phyloP scores from a whole-genome alignment of 495 filamentous ascomycete species.

The Durotheca rogersii region DNA sequence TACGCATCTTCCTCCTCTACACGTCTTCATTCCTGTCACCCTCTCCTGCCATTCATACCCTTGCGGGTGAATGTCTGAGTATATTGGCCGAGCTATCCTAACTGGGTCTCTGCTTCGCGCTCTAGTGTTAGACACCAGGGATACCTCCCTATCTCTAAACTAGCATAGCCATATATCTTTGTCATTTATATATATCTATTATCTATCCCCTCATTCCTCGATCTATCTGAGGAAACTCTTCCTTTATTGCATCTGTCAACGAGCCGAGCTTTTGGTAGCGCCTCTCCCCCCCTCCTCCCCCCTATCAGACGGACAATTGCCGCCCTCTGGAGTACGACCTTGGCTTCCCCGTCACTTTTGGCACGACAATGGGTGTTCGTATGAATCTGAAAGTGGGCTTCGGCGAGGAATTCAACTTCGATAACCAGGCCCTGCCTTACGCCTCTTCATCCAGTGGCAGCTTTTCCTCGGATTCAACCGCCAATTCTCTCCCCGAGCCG shows the following conservation, averaged over 20 bases:
- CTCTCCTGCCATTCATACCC: constrained; percentile 33
- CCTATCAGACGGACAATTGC: constrained; percentile 13
- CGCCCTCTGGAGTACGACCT: constrained; percentile 11
- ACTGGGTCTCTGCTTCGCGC: constrained; percentile 24
- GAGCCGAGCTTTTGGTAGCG: constrained; percentile 6
- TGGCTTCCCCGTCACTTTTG: constrained; percentile 1
- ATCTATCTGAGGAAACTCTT: constrained; percentile 13
- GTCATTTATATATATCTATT: constrained; percentile 32
- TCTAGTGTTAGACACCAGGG: constrained; percentile 20
- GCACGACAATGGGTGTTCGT: constrained; percentile 23
- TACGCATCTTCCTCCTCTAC: constrained; percentile 29
- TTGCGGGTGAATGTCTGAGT: constrained; percentile 32
- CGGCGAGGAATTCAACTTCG: constrained; percentile 31
- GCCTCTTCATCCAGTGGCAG: constrained; percentile 33
- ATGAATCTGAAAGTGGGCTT: constrained; percentile 30
- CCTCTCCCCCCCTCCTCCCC: too few relatives aligned
- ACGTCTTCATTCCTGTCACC: constrained; percentile 30
- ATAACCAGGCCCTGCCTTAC: constrained; percentile 25
- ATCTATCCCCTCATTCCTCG: constrained; percentile 34
- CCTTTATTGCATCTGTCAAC: constrained; percentile 19
- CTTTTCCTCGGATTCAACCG: constrained; percentile 39
- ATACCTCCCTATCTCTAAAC: constrained; percentile 26
- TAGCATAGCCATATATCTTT: constrained; percentile 16
- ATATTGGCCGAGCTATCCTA: constrained; percentile 35
- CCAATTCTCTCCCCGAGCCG: constrained; percentile 37